Evolutionary conservation across 108 stramenopile species (phyloP).

Genomic region (Epipyxis sp.): DNA sequence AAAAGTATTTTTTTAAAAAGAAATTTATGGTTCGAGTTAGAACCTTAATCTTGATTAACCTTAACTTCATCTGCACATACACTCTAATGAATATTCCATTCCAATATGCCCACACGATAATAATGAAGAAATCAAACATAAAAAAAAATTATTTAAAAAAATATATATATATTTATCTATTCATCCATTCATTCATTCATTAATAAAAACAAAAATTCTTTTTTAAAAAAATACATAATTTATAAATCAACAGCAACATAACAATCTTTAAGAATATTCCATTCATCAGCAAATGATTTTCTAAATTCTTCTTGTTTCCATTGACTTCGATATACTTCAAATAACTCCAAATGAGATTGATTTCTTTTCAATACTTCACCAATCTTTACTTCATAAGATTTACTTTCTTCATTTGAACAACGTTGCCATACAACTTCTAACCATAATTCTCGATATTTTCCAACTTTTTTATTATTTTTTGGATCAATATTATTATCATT

Average conservation of each 20-base stretch:
- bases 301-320: constrained; percentile 26
- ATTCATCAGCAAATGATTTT: background rate
- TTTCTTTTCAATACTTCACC: constrained; percentile 30
- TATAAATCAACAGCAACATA: background rate
- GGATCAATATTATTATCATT: background rate
- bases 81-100: no score
- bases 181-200: background rate
- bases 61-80: no score
- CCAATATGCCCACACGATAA: no score
- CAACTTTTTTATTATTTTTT: background rate
- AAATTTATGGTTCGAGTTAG: no score
- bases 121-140: no score
- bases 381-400: background rate
- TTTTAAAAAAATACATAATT: background rate
- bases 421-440: constrained; percentile 26
- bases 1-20: no score
- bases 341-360: background rate
- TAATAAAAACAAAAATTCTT: background rate
- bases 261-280: background rate
- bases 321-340: constrained; percentile 15
- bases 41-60: no score
- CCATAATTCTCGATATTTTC: background rate
- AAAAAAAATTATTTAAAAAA: no score
- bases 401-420: background rate
- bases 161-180: no score